These are phyloP conservation scores for Aspergillus steynii DNA, from an alignment of 495 filamentous ascomycete genomes.

Conservation along the genomic window DNA sequence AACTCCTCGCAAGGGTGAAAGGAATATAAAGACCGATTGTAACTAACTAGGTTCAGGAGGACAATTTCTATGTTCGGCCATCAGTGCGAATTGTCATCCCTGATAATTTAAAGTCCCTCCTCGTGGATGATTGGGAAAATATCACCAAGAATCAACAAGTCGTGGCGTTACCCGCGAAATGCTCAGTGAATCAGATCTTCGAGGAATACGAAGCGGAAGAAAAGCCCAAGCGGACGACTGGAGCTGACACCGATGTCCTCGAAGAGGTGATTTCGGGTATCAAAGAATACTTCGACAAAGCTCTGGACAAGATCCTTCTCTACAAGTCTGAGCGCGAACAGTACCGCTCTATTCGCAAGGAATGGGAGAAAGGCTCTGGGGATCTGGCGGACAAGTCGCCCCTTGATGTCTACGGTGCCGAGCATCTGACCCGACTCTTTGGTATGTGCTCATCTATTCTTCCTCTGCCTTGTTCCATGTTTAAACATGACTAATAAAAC, in stretches of 20 bases:
- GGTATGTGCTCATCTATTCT: constrained; percentile 54
- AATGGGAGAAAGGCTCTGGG: constrained; percentile 54
- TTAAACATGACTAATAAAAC: constrained; percentile 14
- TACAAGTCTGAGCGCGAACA: constrained; percentile 91
- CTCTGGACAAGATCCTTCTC: constrained; percentile 80
- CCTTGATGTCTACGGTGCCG: constrained; percentile 85
- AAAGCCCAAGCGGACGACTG: constrained; percentile 61
- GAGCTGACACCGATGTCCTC: constrained; percentile 75
- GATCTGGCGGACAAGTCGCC: constrained; percentile 64
- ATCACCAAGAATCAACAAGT: constrained; percentile 91
- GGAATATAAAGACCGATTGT: neutral
- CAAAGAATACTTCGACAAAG: constrained; percentile 87
- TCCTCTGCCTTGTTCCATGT: neutral
- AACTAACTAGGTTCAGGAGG: constrained; percentile 61
- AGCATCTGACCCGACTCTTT: constrained; percentile 85
- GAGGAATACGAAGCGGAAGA: constrained; percentile 73
- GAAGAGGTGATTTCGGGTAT: constrained; percentile 84
- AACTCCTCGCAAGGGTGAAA: neutral
- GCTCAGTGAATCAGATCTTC: constrained; percentile 74
- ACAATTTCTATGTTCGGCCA: constrained; percentile 74
- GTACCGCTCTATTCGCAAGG: constrained; percentile 69
- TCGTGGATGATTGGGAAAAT: constrained; percentile 99
- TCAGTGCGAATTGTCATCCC: constrained; percentile 78
- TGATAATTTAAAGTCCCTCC: constrained; percentile 81
- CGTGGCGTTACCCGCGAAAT: constrained; percentile 74